Base-by-base conservation (phyloP, 2,329 filamentous ascomycete genomes). In the Dactylonectria macrodidyma region DNA sequence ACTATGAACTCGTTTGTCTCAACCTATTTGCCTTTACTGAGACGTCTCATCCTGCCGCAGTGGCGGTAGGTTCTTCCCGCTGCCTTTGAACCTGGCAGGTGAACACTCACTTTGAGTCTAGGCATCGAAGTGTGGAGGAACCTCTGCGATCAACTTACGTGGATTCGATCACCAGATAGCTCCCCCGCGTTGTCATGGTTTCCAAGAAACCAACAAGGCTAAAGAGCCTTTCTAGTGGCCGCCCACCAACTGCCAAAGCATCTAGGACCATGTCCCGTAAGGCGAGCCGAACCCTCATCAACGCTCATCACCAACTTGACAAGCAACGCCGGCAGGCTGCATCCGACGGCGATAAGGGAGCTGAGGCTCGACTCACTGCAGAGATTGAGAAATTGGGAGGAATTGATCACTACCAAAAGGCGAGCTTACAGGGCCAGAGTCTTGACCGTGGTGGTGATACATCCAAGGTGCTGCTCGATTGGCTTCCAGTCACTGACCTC, bases 391-490 rank as follows among this genome's bases (percentile, higher is more conserved):
- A 84, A 3, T 79, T 91, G 3, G 91, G 91, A 3, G 91, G 91
- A 0, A 82, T 93, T 26, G 83, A 89, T 59, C 85, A 84, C 62
- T 93, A 93, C 71, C 91, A 93, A 75, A 85, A 87, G 73, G 91
- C 91, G 33, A 92, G 91, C 78, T 83, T 92, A n/a, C 88, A 91
- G 65, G 91, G 91, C 14, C 91, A 93, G 77, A 86, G 89, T 59
- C 84, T 84, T 64, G 90, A 92, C 73, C 86, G 91, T 59, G 91
- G 91, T 26, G 91, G 91, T 16, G 91, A 93, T 78, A 92, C 89
- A 59, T 92, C 90, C 14, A 87, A 82, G 66, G 80, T 92, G 11
- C 82, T 93, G 38, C 86, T 92, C 76, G 85, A 90, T 67, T 92
- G 91, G 91, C 81, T 92, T 7, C 78, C 80, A 1, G 61, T 76